Percentiles rank a stretch among this genome's conserved stretches.
These are phyloP conservation scores for Penicillium coffeae DNA, from an alignment of 495 filamentous ascomycete species.

Conservation along the genomic window DNA sequence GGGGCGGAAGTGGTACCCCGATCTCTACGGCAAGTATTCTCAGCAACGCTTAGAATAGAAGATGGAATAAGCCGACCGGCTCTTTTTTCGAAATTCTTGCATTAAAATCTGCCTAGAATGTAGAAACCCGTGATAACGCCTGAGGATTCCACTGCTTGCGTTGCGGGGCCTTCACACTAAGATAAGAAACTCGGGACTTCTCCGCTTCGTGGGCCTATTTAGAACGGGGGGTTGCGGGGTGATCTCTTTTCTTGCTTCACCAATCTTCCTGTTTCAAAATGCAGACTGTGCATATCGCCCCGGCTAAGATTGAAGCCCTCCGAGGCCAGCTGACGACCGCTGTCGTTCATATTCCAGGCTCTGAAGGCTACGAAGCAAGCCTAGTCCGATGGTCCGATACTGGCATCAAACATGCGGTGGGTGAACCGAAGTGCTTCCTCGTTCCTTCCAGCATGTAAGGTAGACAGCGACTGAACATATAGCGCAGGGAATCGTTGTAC, in stretches of 20 bases:
- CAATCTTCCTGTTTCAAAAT: too few species aligned
- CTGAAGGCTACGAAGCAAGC: conserved; percentile 26
- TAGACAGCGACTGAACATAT: neutral
- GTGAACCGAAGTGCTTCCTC: neutral
- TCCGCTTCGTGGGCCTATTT: too few species aligned
- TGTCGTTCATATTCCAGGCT: conserved; percentile 24
- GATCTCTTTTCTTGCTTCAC: too few species aligned
- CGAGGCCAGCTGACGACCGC: conserved; percentile 18
- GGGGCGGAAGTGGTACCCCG: conserved; percentile 79
- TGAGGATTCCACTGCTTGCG: too few species aligned
- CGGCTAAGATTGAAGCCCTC: conserved; percentile 19
- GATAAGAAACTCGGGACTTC: too few species aligned
- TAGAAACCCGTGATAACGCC: too few species aligned
- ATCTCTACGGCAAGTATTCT: conserved; percentile 53
- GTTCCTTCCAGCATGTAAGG: neutral
- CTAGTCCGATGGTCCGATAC: conserved; percentile 37
- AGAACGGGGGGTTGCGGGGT: too few species aligned
- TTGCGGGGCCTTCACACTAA: too few species aligned
- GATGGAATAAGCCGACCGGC: too few species aligned
- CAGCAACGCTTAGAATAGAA: conserved; percentile 19
- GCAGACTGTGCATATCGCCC: conserved; percentile 12
- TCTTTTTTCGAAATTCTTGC: too few species aligned
- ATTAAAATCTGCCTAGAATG: too few species aligned
- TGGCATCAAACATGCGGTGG: conserved; percentile 33
- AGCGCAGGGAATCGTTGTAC: conserved; percentile 37